phyloP scores from a whole-genome alignment of 495 filamentous ascomycete genomes.

The Hypomontagnella monticulosa region DNA sequence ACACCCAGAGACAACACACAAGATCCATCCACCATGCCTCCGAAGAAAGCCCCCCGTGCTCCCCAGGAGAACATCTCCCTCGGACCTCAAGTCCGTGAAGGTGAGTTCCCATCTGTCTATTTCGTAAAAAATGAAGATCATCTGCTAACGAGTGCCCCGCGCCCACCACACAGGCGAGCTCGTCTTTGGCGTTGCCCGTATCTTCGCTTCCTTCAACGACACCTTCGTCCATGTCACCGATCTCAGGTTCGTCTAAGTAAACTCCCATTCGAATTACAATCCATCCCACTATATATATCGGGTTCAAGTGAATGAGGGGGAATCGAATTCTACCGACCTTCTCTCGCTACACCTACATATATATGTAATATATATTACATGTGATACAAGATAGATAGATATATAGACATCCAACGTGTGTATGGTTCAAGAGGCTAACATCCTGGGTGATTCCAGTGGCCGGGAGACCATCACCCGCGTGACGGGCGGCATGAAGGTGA shows the following conservation, averaged over 20 bases:
- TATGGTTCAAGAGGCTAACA: slow-evolving; percentile 66
- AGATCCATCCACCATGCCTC: slow-evolving; percentile 71
- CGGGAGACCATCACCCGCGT: slow-evolving; percentile 99
- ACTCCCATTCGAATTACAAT: slow-evolving; percentile 1
- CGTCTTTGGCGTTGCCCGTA: slow-evolving; percentile 98
- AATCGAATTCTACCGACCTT: slow-evolving; percentile 32
- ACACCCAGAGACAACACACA: slow-evolving; percentile 24
- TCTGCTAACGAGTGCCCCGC: slow-evolving; percentile 30
- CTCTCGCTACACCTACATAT: slow-evolving; percentile 36
- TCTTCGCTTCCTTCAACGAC: slow-evolving; percentile 94
- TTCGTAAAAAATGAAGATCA: neutral
- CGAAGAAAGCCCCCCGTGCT: slow-evolving; percentile 81
- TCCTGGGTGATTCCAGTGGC: slow-evolving; percentile 80
- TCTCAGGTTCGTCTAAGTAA: slow-evolving; percentile 79
- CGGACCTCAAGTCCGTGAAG: slow-evolving; percentile 91
- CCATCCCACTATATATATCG: slow-evolving; percentile 8
- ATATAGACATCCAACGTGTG: too few species aligned
- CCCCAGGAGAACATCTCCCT: slow-evolving; percentile 97
- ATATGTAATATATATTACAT: slow-evolving; percentile 12
- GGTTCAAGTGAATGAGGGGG: slow-evolving; percentile 29
- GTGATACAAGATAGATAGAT: neutral
- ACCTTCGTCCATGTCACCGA: slow-evolving; percentile 98
- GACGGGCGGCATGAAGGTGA: slow-evolving; percentile 99
- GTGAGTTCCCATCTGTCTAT: slow-evolving; percentile 58
- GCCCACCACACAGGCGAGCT: slow-evolving; percentile 75